Conservation (phyloP, 371 early-diverging fungal species). For the Cokeromyces recurvatus region DNA sequence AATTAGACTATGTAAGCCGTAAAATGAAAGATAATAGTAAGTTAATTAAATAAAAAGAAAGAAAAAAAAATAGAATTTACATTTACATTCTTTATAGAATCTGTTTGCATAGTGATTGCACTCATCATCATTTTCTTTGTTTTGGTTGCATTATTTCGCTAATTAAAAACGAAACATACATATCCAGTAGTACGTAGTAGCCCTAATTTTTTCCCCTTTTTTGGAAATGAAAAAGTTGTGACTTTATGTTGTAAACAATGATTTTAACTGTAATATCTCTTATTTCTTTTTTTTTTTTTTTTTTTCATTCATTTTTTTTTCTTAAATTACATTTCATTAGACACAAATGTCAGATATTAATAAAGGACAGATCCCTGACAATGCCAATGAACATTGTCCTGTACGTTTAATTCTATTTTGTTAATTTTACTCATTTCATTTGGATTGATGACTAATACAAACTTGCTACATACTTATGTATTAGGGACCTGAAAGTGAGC, state of each 20-base stretch:
- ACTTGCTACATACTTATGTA: neutral
- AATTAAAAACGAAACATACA: too few relatives aligned
- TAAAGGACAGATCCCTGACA: constrained; percentile 39
- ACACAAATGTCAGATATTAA: constrained; percentile 2
- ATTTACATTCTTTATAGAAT: constrained; percentile 18
- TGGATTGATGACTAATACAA: constrained; percentile 1
- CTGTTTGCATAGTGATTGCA: constrained; percentile 45
- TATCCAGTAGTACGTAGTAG: too few relatives aligned
- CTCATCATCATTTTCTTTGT: constrained; percentile 40
- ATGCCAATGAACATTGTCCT: constrained; percentile 71
- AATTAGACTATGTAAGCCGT: constrained; percentile 37
- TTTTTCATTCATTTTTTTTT: constrained; percentile 1
- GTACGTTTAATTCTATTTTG: constrained; percentile 42
- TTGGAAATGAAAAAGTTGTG: too few relatives aligned
- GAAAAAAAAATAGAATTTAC: too few relatives aligned
- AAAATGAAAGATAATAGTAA: constrained; percentile 47
- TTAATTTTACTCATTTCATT: too few relatives aligned
- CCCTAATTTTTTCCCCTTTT: too few relatives aligned
- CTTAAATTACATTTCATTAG: neutral
- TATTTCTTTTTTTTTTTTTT: neutral
- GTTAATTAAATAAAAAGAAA: constrained; percentile 1
- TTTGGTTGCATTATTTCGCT: constrained; percentile 32
- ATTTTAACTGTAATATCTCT: too few relatives aligned
- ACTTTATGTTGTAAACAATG: neutral
- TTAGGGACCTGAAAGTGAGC: constrained; percentile 80